Conservation (phyloP, 2,329 filamentous ascomycete genomes). For the Calonectria honghensis region DNA sequence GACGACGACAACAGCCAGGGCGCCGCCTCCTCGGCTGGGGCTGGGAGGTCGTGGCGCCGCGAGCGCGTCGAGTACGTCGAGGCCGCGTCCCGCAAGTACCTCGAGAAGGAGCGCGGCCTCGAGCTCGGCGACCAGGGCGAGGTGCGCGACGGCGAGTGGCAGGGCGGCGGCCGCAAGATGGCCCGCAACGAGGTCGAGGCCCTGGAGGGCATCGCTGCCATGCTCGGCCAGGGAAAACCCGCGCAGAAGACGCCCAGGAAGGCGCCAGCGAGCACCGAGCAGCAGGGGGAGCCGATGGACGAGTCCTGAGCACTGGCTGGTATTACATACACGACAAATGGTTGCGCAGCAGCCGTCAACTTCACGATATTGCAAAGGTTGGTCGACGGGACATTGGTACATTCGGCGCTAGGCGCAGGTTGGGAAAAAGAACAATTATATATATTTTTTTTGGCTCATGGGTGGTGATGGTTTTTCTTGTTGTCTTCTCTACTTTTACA, state of each 20-base stretch:
- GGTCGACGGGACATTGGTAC: constrained; percentile 10
- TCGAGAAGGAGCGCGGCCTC: constrained; percentile 82
- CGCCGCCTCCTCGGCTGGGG: constrained; percentile 43
- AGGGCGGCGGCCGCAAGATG: constrained; percentile 71
- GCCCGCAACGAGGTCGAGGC: constrained; percentile 74
- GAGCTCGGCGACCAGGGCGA: constrained; percentile 78
- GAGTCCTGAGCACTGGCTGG: constrained; percentile 48
- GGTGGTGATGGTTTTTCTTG: constrained; percentile 22
- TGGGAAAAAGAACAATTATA: constrained; percentile 37
- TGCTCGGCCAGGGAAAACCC: constrained; percentile 61
- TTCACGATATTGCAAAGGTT: neutral
- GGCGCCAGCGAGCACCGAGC: neutral
- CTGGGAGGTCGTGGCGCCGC: constrained; percentile 76
- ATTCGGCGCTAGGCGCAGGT: constrained; percentile 44
- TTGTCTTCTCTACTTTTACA: constrained; percentile 33
- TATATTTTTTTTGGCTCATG: constrained; percentile 25
- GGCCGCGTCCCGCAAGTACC: constrained; percentile 82
- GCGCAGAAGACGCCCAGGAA: constrained; percentile 13
- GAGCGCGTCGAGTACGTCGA: constrained; percentile 90
- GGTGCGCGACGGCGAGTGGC: constrained; percentile 79
- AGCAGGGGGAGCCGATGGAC: constrained; percentile 55
- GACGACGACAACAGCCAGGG: constrained; percentile 49
- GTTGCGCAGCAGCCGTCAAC: neutral
- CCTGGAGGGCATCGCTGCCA: constrained; percentile 70
- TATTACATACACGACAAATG: neutral